Conservation (phyloP, 2,329 filamentous ascomycete genomes). For the Cucurbitaria berberidis region DNA sequence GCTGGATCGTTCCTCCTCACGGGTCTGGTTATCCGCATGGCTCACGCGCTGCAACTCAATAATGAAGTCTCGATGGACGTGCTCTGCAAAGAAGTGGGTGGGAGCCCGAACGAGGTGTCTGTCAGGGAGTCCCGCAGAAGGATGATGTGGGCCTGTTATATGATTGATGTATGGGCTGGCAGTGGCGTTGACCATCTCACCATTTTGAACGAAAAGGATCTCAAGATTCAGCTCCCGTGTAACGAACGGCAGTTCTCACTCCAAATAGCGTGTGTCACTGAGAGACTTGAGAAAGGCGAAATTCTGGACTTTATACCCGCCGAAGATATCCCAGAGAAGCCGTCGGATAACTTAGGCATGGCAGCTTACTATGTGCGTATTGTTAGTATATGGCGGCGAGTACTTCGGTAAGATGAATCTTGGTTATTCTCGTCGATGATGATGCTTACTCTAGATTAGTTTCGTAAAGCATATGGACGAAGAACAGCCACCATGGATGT, state of each 20-base stretch:
- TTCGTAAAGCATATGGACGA: slow-evolving; percentile 43
- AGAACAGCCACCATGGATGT: slow-evolving; percentile 38
- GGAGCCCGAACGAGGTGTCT: slow-evolving; percentile 37
- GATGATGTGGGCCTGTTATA: slow-evolving; percentile 46
- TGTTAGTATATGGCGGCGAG: slow-evolving; percentile 41
- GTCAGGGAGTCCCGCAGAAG: slow-evolving; percentile 37
- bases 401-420: slow-evolving; percentile 28
- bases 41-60: slow-evolving; percentile 41
- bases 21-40: slow-evolving; percentile 41
- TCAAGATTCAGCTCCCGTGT: slow-evolving; percentile 43
- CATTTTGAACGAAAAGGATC: slow-evolving; percentile 40
- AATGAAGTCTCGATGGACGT: slow-evolving; percentile 38
- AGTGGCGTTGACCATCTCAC: slow-evolving; percentile 44
- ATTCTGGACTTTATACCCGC: slow-evolving; percentile 32
- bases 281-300: slow-evolving; percentile 32
- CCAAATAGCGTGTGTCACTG: slow-evolving; percentile 40
- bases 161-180: slow-evolving; percentile 45
- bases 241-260: slow-evolving; percentile 42
- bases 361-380: slow-evolving; percentile 42
- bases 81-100: slow-evolving; percentile 33
- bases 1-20: slow-evolving; percentile 42
- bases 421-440: neutral
- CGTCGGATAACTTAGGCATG: slow-evolving; percentile 41
- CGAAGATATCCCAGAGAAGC: slow-evolving; percentile 36
- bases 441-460: slow-evolving; percentile 5